Evolutionary conservation across 176 grass and related monocot genomes (phyloP).

Genomic region (Phoenix roebelenii): DNA sequence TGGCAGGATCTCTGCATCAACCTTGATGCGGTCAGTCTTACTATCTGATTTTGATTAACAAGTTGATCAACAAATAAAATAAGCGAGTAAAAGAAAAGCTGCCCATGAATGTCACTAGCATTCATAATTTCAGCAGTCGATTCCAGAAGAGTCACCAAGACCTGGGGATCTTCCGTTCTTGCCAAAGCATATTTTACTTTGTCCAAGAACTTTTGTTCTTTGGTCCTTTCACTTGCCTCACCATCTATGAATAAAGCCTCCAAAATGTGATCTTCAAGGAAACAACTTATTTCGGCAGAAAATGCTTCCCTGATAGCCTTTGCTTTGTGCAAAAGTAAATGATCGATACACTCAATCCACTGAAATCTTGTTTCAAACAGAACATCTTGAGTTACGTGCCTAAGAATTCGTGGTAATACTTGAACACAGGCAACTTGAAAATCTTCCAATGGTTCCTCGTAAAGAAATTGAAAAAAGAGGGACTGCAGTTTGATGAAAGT

Average conservation of each 20-base stretch:
- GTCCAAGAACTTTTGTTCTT: conserved; percentile 53
- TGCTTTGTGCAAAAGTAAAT: conserved; percentile 57
- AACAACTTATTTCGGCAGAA: conserved; percentile 61
- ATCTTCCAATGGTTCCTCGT: conserved; percentile 48
- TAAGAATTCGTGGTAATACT: conserved; percentile 73
- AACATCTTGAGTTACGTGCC: conserved; percentile 42
- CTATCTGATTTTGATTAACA: conserved; percentile 42
- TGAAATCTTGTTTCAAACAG: conserved; percentile 44
- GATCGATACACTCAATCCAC: conserved; percentile 67
- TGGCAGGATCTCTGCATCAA: conserved; percentile 55
- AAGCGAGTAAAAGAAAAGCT: conserved; percentile 68
- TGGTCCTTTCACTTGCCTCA: conserved; percentile 25
- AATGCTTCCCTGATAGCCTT: conserved; percentile 82
- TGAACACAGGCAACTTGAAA: conserved; percentile 47
- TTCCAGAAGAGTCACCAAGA: conserved; percentile 66
- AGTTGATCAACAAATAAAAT: conserved; percentile 67
- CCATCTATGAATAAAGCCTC: conserved; percentile 58
- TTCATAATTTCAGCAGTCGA: conserved; percentile 63
- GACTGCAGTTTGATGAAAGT: conserved; percentile 36
- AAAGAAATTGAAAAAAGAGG: conserved; percentile 74
- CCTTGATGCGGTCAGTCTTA: conserved; percentile 54
- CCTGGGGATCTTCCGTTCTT: conserved; percentile 39
- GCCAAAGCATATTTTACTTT: conserved; percentile 58
- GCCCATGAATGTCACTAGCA: conserved; percentile 48
- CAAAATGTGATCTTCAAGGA: conserved; percentile 52